Evolutionary conservation across 2,329 filamentous ascomycete species (phyloP).

Genomic region (Colletotrichum cordylinicola): DNA sequence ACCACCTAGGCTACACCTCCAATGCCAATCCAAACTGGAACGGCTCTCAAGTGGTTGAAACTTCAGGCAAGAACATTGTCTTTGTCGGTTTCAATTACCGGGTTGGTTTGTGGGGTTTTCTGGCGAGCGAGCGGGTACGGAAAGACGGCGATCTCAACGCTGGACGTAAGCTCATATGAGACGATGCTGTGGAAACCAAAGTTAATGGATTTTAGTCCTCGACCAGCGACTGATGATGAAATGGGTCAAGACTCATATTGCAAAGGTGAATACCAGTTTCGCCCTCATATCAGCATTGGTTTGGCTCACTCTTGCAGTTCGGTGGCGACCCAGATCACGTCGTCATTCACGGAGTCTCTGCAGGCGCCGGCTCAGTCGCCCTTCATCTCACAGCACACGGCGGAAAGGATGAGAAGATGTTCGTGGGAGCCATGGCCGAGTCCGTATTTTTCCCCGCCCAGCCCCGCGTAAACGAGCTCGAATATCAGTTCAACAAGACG

Average conservation of each 20-base stretch:
- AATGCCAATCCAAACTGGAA: slow-evolving; percentile 60
- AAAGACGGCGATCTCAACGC: slow-evolving; percentile 64
- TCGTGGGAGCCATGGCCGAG: slow-evolving; percentile 51
- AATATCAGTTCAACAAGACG: slow-evolving; percentile 52
- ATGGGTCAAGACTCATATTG: slow-evolving; percentile 68
- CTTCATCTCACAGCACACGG: slow-evolving; percentile 55
- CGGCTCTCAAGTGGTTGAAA: slow-evolving; percentile 50
- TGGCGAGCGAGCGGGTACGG: slow-evolving; percentile 61
- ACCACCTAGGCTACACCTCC: slow-evolving; percentile 42
- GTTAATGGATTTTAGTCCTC: slow-evolving; percentile 42
- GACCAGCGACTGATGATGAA: slow-evolving; percentile 66
- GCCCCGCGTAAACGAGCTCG: slow-evolving; percentile 46
- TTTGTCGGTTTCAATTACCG: slow-evolving; percentile 69
- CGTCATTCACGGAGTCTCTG: slow-evolving; percentile 66
- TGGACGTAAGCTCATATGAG: slow-evolving; percentile 38
- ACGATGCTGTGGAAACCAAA: neutral
- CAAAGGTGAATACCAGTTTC: slow-evolving; percentile 34
- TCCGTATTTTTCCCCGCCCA: slow-evolving; percentile 57
- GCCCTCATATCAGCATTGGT: neutral
- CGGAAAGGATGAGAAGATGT: slow-evolving; percentile 50
- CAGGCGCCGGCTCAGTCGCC: slow-evolving; percentile 64
- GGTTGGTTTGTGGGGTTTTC: slow-evolving; percentile 67
- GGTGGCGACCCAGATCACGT: slow-evolving; percentile 65
- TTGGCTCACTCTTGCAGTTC: slow-evolving; percentile 40
- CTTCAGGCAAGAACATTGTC: slow-evolving; percentile 52